Evolutionary conservation across 305 asterid genomes (phyloP).

Genomic region (Solanum chacoense): DNA sequence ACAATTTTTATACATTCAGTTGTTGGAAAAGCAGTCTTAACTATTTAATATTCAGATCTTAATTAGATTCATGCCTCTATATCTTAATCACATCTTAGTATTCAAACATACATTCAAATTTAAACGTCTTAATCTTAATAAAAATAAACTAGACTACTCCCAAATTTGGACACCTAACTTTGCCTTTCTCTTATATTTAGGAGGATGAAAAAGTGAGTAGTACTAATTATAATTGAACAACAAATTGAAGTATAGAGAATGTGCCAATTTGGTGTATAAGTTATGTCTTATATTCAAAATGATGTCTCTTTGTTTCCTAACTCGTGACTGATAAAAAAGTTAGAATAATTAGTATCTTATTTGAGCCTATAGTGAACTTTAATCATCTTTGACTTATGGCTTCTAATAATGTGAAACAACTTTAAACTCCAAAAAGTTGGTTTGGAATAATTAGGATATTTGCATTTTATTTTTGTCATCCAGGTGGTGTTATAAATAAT

Average conservation of each 20-base stretch:
- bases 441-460: neutral
- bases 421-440: neutral
- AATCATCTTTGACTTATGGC: neutral
- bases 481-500: neutral
- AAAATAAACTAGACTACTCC: neutral
- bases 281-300: neutral
- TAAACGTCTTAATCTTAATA: no score
- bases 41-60: no score
- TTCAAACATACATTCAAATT: no score
- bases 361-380: neutral
- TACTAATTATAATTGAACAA: neutral
- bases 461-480: neutral
- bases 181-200: neutral
- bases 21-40: no score
- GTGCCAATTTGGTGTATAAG: neutral
- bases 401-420: neutral
- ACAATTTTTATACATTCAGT: no score
- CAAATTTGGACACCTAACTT: neutral
- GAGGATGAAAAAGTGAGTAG: neutral
- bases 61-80: no score
- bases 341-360: neutral
- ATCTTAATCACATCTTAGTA: neutral
- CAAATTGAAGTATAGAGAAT: neutral
- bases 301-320: neutral
- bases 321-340: neutral